A percentile compares a stretch with the other conserved stretches of the same genome.
Evolutionary conservation across 805 yeast species (phyloP).

Genomic region (Metschnikowia colocasiae): DNA sequence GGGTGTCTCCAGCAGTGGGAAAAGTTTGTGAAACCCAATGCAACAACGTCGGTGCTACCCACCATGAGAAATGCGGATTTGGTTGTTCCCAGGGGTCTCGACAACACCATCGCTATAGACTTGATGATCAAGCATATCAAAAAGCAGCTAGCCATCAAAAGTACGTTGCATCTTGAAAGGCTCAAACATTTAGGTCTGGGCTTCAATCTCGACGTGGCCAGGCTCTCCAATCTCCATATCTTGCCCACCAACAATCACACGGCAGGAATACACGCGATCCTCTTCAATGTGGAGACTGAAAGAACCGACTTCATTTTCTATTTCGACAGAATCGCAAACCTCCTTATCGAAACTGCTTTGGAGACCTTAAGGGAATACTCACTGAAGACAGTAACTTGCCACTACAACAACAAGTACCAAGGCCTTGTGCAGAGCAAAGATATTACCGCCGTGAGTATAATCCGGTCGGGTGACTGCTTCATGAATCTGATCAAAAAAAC

Average conservation of each 20-base stretch:
- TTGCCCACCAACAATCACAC: conserved; percentile 62
- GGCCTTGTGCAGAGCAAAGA: conserved; percentile 48
- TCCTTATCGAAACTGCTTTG: conserved; percentile 65
- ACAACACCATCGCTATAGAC: conserved; percentile 74
- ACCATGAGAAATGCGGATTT: conserved; percentile 79
- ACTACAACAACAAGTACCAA: conserved; percentile 17
- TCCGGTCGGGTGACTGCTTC: conserved; percentile 92
- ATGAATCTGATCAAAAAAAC: conserved; percentile 73
- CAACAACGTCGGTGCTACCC: conserved; percentile 68
- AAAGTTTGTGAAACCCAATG: conserved; percentile 86
- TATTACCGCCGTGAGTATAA: conserved; percentile 70
- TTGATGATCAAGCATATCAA: conserved; percentile 76
- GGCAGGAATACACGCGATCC: conserved; percentile 64
- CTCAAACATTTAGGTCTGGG: conserved; percentile 54
- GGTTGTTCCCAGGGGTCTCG: conserved; percentile 87
- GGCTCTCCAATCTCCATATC: conserved; percentile 30
- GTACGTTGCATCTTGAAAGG: conserved; percentile 62
- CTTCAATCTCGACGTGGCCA: conserved; percentile 27
- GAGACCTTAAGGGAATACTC: conserved; percentile 46
- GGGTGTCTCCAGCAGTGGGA: conserved; percentile 92
- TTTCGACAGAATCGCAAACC: conserved; percentile 76
- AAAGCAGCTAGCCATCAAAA: conserved; percentile 63
- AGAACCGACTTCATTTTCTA: conserved; percentile 82
- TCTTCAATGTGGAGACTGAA: conserved; percentile 51
- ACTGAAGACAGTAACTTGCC: conserved; percentile 28